Conservation (phyloP, 2,329 filamentous ascomycete species). For the Colletotrichum lindemuthianum region DNA sequence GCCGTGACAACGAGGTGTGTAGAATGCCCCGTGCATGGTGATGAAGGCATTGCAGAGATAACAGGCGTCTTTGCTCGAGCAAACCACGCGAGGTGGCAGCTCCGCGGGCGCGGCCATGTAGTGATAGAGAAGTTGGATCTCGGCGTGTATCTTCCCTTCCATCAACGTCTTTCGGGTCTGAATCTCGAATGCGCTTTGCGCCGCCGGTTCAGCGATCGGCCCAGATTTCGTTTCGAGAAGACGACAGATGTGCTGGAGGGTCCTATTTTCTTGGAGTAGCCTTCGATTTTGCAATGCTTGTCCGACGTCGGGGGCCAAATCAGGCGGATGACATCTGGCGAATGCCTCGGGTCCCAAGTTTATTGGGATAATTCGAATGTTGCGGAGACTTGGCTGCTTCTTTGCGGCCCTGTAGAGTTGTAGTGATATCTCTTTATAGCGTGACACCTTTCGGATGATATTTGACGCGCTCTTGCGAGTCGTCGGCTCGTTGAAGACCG, state of each 20-base stretch:
- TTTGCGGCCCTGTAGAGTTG: background rate
- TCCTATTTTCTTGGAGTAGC: background rate
- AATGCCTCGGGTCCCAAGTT: background rate
- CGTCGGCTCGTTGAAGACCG: background rate
- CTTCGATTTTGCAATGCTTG: background rate
- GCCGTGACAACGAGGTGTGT: constrained; percentile 54
- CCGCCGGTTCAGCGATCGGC: background rate
- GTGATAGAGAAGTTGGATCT: constrained; percentile 59
- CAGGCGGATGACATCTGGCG: background rate
- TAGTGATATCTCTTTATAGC: background rate
- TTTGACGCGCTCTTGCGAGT: background rate
- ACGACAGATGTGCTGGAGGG: background rate
- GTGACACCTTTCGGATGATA: background rate
- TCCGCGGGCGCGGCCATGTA: constrained; percentile 46
- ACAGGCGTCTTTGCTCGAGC: constrained; percentile 61
- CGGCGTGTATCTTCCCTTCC: constrained; percentile 56
- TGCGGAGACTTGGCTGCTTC: background rate
- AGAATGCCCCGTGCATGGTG: constrained; percentile 50
- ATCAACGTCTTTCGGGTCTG: constrained; percentile 19
- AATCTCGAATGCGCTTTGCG: background rate
- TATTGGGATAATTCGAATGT: background rate
- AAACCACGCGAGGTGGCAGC: constrained; percentile 53
- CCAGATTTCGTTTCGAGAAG: background rate
- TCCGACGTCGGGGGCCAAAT: background rate
- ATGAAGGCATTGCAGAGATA: constrained; percentile 62